These are phyloP conservation scores for Metarhizium humberi DNA, from an alignment of 2,329 filamentous ascomycete species.

Conservation along the genomic window DNA sequence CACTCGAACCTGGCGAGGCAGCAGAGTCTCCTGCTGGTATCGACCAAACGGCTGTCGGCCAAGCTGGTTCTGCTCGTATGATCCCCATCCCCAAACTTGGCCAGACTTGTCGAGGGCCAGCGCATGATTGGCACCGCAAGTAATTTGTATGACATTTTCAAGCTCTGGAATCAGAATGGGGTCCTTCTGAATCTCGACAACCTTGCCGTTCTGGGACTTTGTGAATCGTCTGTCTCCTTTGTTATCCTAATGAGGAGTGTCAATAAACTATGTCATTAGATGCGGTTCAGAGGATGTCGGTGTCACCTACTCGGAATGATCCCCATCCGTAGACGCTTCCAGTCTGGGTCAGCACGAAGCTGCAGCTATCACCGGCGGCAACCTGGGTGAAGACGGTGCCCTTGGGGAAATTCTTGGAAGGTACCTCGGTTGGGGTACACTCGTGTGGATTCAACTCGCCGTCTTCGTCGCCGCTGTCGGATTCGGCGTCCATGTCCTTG, in stretches of 20 bases:
- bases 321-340: slow-evolving; percentile 78
- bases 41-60: slow-evolving; percentile 51
- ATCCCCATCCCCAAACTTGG: slow-evolving; percentile 62
- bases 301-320: slow-evolving; percentile 58
- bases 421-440: slow-evolving; percentile 54
- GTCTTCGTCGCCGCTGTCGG: slow-evolving; percentile 49
- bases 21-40: slow-evolving; percentile 52
- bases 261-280: neutral
- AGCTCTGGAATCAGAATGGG: slow-evolving; percentile 51
- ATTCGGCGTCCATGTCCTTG: slow-evolving; percentile 40
- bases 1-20: slow-evolving; percentile 47
- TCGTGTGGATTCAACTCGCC: slow-evolving; percentile 65
- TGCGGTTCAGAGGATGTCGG: slow-evolving; percentile 11
- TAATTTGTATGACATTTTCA: slow-evolving; percentile 55
- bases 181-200: slow-evolving; percentile 36
- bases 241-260: slow-evolving; percentile 1
- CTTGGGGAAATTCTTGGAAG: slow-evolving; percentile 48
- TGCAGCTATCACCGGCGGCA: slow-evolving; percentile 64
- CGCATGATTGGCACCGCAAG: slow-evolving; percentile 61
- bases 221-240: slow-evolving; percentile 31
- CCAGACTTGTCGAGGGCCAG: slow-evolving; percentile 58
- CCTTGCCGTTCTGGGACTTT: slow-evolving; percentile 37
- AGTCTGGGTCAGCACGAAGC: slow-evolving; percentile 65
- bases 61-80: slow-evolving; percentile 57
- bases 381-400: slow-evolving; percentile 55